phyloP scores from a whole-genome alignment of 345 rosid genomes.

The Geranium brycei region DNA sequence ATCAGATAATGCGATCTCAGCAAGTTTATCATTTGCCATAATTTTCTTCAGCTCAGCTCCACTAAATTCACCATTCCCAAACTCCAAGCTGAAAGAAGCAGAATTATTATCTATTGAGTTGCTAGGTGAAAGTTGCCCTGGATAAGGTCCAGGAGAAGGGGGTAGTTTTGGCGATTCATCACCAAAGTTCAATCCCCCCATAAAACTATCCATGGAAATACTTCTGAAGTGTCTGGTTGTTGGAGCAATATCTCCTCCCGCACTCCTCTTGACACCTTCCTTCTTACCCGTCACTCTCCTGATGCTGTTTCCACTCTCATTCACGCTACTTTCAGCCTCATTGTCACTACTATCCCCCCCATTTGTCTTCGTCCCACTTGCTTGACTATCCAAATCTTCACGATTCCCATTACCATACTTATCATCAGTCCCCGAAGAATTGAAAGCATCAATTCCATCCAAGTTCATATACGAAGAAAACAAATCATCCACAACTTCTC shows the following conservation, averaged over 20 bases:
- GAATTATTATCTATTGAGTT: slow-evolving; percentile 56
- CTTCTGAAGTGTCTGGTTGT: slow-evolving; percentile 71
- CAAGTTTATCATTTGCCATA: slow-evolving; percentile 86
- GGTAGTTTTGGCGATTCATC: slow-evolving; percentile 71
- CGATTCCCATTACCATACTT: slow-evolving; percentile 50
- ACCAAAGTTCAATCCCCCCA: slow-evolving; percentile 61
- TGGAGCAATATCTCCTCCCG: slow-evolving; percentile 63
- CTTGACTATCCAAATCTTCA: slow-evolving; percentile 83
- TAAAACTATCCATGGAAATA: slow-evolving; percentile 88
- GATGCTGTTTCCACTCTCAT: slow-evolving; percentile 43
- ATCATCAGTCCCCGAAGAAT: slow-evolving; percentile 72
- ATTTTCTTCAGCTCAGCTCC: slow-evolving; percentile 80
- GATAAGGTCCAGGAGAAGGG: slow-evolving; percentile 58
- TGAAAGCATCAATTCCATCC: slow-evolving; percentile 66
- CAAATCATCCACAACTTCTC: slow-evolving; percentile 74
- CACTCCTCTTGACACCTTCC: slow-evolving; percentile 71
- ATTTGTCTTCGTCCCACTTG: slow-evolving; percentile 77
- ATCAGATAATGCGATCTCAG: slow-evolving; percentile 76
- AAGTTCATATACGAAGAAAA: slow-evolving; percentile 92
- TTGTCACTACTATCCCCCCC: slow-evolving; percentile 84
- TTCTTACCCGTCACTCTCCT: slow-evolving; percentile 34
- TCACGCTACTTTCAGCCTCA: slow-evolving; percentile 79
- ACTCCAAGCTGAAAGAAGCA: slow-evolving; percentile 61
- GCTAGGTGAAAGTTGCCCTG: slow-evolving; percentile 56
- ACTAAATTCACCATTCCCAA: slow-evolving; percentile 81